Evolutionary conservation across 192 early-diverging fungal genomes (phyloP).

Genomic region (Geranomyces variabilis): DNA sequence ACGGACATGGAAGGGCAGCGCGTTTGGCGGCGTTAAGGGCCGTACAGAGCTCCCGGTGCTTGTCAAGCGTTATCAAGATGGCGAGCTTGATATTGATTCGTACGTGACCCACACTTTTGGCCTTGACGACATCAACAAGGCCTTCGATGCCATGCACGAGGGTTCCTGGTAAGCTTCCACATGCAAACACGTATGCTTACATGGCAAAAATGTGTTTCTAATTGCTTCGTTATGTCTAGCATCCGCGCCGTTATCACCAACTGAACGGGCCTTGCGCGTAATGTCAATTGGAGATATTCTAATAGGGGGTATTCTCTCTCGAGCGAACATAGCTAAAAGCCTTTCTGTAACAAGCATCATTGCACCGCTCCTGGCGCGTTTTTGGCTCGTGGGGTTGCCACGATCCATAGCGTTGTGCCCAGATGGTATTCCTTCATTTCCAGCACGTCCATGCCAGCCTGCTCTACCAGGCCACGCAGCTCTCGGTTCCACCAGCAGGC

Average conservation of each 20-base stretch:
- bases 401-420: slow-evolving; percentile 67
- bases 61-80: slow-evolving; percentile 83
- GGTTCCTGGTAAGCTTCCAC: slow-evolving; percentile 43
- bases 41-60: slow-evolving; percentile 84
- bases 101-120: slow-evolving; percentile 82
- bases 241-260: no score
- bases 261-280: no score
- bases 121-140: slow-evolving; percentile 88
- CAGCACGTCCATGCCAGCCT: slow-evolving; percentile 56
- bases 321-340: no score
- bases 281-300: no score
- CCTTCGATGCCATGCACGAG: slow-evolving; percentile 87
- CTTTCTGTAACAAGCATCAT: no score
- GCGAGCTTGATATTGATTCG: slow-evolving; percentile 88
- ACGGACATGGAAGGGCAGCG: slow-evolving; percentile 93
- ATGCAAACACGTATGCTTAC: no score
- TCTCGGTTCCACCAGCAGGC: slow-evolving; percentile 77
- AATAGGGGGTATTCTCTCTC: no score
- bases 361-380: not conserved
- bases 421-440: slow-evolving; percentile 60
- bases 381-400: slow-evolving; percentile 40
- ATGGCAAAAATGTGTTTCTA: no score
- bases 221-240: no score
- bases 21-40: slow-evolving; percentile 97
- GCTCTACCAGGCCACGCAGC: slow-evolving; percentile 54